Evolutionary conservation across 352 stramenopile species (phyloP), one percentile per base, ranked within the genome.

Genomic region (Pythium utonaiense): DNA sequence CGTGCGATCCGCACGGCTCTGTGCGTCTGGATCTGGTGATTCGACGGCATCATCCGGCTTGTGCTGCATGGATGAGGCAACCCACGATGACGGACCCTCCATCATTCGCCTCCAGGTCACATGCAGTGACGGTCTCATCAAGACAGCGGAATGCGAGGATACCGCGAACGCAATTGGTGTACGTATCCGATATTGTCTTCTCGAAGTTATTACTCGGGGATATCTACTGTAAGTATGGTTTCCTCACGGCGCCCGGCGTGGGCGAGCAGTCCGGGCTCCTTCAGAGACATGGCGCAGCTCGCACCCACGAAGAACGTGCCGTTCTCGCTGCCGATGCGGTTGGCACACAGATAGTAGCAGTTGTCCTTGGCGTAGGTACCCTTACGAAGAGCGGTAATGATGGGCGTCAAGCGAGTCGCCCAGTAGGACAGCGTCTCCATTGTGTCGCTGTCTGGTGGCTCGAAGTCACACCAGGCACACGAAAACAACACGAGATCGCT

Each of bases 391-490:
- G 72, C 70, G 16, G 77, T 55, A n/a, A 78, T 78, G 28, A 93
- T 68, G 1, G 81, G 85, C 47, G 68, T 57, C 28, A 95, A 57
- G 6, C 85, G 85, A 48, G 78, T 70, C 1, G 75, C 77, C 85
- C 85, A 95, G 62, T 95, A 95, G 47, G 74, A 76, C 10, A 91
- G 64, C 51, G 84, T 91, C 27, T 64, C 57, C 38, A 69, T 73
- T 17, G 71, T 70, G 27, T 76, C 64, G 1, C 70, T 53, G 31
- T 91, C 73, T 1, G 69, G 66, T 9, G 69, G 70, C 44, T 90
- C 83, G 63, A 84, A 86, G 58, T 95, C 85, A 60, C 77, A 89
- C 85, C 85, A 95, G 14, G 85, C 85, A 58, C 85, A 93, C 6
- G 83, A 75, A 53, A 93, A 92, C n/a, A 95, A 57, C 52, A 93